Conservation (phyloP, 1,284 basidiomycete species). For the Puccinia triticina region DNA sequence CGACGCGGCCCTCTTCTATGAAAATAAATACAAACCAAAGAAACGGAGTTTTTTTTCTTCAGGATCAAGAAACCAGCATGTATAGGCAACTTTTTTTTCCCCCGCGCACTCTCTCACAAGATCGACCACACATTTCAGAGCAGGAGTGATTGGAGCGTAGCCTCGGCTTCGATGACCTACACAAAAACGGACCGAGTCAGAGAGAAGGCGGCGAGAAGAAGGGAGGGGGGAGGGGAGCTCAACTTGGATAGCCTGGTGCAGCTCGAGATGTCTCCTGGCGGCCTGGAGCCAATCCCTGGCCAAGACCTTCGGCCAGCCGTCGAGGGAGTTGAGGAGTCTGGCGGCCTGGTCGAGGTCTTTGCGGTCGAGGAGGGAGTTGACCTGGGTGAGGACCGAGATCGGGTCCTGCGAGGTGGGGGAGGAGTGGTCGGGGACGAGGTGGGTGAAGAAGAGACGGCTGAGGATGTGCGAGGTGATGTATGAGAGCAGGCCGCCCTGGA, state of each 20-base stretch:
- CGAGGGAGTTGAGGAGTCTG: slow-evolving; percentile 86
- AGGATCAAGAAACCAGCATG: no score
- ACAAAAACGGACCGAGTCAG: no score
- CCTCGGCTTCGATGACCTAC: slow-evolving; percentile 23
- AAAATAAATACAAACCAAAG: no score
- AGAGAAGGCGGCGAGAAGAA: neutral
- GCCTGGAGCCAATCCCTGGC: slow-evolving; percentile 89
- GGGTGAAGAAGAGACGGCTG: slow-evolving; percentile 76
- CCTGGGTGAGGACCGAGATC: slow-evolving; percentile 79
- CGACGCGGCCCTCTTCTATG: no score
- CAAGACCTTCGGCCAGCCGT: slow-evolving; percentile 76
- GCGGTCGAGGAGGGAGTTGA: slow-evolving; percentile 85
- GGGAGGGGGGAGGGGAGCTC: neutral
- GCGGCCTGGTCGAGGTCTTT: slow-evolving; percentile 90
- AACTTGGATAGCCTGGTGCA: slow-evolving; percentile 88
- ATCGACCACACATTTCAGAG: neutral
- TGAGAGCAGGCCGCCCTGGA: slow-evolving; percentile 82
- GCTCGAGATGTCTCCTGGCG: slow-evolving; percentile 83
- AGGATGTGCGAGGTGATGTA: slow-evolving; percentile 80
- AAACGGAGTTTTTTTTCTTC: no score
- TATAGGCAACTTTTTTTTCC: no score
- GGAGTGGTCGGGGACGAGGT: slow-evolving; percentile 56
- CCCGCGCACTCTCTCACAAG: no score
- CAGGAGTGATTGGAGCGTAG: slow-evolving; percentile 12
- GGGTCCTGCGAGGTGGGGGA: slow-evolving; percentile 72